Evolutionary conservation across 208 protist genomes (phyloP).

Genomic region (Porcisia deanei): DNA sequence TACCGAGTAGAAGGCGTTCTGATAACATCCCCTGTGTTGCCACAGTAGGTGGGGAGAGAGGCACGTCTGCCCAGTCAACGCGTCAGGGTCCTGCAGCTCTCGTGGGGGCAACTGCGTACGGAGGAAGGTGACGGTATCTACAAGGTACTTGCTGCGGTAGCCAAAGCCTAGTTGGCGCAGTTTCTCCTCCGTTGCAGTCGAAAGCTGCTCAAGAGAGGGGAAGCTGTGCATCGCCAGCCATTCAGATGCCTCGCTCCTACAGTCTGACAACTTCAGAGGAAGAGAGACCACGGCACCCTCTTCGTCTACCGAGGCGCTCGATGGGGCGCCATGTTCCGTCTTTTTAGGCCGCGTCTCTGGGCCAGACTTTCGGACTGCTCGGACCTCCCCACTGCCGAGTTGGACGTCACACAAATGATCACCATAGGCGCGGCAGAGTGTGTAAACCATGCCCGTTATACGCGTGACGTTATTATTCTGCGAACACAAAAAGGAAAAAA

Average conservation of each 20-base stretch:
- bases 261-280: neutral
- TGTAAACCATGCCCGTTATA: conserved; percentile 66
- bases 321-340: neutral
- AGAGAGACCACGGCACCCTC: neutral
- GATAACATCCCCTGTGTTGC: conserved; percentile 16
- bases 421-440: conserved; percentile 44
- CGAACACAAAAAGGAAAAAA: conserved; percentile 79
- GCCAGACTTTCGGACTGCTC: neutral
- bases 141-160: conserved; percentile 77
- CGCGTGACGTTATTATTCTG: conserved; percentile 85
- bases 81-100: neutral
- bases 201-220: conserved; percentile 50
- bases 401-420: conserved; percentile 57
- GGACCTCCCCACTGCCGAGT: conserved; percentile 35
- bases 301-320: neutral
- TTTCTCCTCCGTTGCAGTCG: conserved; percentile 28
- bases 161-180: conserved; percentile 62
- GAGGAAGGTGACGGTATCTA: conserved; percentile 18
- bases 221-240: conserved; percentile 57
- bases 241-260: neutral
- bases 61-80: neutral
- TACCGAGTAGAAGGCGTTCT: conserved; percentile 51
- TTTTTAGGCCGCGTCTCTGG: neutral
- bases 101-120: neutral
- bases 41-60: neutral